Evolutionary conservation across 805 yeast genomes (phyloP).

Genomic region (Saccharomycopsis synnaedendra): DNA sequence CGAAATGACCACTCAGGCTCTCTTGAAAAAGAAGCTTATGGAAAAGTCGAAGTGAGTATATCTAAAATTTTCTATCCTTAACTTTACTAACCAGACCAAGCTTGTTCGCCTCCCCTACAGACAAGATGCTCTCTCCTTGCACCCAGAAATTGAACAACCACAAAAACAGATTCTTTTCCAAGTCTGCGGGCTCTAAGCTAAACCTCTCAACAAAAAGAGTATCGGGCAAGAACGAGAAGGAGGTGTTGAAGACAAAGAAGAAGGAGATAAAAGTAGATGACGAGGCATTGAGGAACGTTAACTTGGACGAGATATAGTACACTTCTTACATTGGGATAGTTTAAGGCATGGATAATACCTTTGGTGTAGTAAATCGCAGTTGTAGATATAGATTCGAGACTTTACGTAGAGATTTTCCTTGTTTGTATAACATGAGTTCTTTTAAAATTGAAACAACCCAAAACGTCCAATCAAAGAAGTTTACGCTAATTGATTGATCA

Average conservation of each 20-base stretch:
- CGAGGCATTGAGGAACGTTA: slow-evolving; percentile 9
- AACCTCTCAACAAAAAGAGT: slow-evolving; percentile 10
- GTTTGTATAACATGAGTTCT: too few relatives aligned
- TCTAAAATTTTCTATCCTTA: background rate
- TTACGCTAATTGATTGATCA: too few relatives aligned
- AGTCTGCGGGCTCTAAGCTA: slow-evolving; percentile 20
- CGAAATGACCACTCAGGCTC: background rate
- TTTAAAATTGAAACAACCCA: too few relatives aligned
- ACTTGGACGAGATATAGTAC: slow-evolving; percentile 11
- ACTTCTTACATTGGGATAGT: background rate
- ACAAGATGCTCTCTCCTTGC: slow-evolving; percentile 45
- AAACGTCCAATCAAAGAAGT: too few relatives aligned
- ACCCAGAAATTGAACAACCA: slow-evolving; percentile 43
- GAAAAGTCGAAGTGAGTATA: slow-evolving; percentile 15
- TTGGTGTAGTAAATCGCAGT: too few relatives aligned
- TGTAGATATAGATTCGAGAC: too few relatives aligned
- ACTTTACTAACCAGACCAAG: background rate
- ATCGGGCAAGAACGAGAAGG: background rate
- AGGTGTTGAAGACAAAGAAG: slow-evolving; percentile 11
- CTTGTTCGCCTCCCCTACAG: slow-evolving; percentile 42
- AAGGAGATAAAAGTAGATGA: slow-evolving; percentile 11
- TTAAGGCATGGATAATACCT: too few relatives aligned
- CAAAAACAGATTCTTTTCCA: slow-evolving; percentile 20
- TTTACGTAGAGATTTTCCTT: too few relatives aligned
- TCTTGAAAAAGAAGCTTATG: slow-evolving; percentile 20